These are phyloP conservation scores for Symmetrospora coprosmae DNA, from an alignment of 768 basidiomycete species.

Conservation along the genomic window DNA sequence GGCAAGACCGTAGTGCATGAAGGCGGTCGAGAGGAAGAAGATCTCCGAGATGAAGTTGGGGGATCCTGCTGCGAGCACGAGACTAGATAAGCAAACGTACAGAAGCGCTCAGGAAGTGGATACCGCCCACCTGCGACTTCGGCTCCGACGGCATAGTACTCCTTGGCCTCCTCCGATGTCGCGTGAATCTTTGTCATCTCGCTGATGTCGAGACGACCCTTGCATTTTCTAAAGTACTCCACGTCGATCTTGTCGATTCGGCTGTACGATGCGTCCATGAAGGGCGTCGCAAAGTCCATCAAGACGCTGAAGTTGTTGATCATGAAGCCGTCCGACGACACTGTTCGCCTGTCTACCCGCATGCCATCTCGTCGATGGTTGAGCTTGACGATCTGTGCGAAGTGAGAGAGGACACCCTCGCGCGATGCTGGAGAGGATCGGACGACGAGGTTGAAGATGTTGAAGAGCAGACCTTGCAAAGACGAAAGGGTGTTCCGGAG, in stretches of 20 bases:
- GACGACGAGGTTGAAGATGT: constrained; percentile 74
- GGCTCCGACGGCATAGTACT: constrained; percentile 50
- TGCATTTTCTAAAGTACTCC: constrained; percentile 58
- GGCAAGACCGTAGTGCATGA: constrained; percentile 76
- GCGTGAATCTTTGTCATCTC: constrained; percentile 93
- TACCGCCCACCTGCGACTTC: neutral
- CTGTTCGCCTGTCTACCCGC: constrained; percentile 74
- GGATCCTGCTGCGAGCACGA: constrained; percentile 43
- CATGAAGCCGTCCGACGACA: constrained; percentile 85
- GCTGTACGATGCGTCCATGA: constrained; percentile 77
- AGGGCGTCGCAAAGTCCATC: constrained; percentile 76
- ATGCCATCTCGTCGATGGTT: constrained; percentile 82
- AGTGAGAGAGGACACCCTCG: constrained; percentile 69
- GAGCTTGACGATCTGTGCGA: constrained; percentile 55
- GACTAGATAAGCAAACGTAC: neutral
- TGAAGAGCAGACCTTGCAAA: constrained; percentile 57
- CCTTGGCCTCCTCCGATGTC: constrained; percentile 66
- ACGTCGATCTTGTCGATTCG: constrained; percentile 86
- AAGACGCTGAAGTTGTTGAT: constrained; percentile 72
- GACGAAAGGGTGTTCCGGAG: constrained; percentile 54
- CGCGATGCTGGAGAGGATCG: constrained; percentile 50
- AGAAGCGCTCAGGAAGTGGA: neutral
- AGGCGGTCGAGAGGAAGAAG: constrained; percentile 74
- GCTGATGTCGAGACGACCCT: constrained; percentile 52
- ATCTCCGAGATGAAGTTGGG: constrained; percentile 91